Base-by-base conservation (phyloP, 805 yeast genomes). In the Teunomyces pallodes region DNA sequence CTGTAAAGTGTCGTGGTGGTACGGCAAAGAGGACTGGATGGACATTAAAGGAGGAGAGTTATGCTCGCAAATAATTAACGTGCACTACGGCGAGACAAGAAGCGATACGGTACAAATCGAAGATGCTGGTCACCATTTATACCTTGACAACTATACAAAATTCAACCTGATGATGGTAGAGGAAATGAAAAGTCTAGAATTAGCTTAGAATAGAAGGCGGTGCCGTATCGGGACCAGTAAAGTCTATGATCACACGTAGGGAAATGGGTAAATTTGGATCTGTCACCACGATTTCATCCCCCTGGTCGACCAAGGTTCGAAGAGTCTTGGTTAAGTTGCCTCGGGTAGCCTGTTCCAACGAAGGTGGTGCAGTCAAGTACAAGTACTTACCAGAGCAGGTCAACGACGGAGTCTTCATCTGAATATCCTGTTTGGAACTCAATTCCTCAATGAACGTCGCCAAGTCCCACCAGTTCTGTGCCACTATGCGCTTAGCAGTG, bases 21-120 rank as follows among this genome's bases (percentile, higher is more conserved):
- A 92, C 57, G 99, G 99, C 0, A 84, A 82, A 52, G 74, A 79
- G 39, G 85, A 81, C 56, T 81, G 84, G 84, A 81, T 81, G 84
- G 83, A 81, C 54, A 57, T 58, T 26, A 49, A 57, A 17, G 84
- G 84, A 2, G 85, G 85, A 0, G 54, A 64, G 35, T 39, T 63
- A 12, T 70, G 79, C 35, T 61, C 73, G 13, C 58, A 66, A 8
- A 62, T 65, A 9, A 60, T 80, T 32, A 65, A 62, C 38, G 46
- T 50, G 5, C 46, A 57, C 31, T 44, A 51, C 1, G 59, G 54
- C 14, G 26, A 46, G 0, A 12, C 33, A 1, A 38, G 57, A 47
- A 59, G 72, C 53, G 45, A 54, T 45, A 74, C 79, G 5, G 52
- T 64, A 24, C 67, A 70, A 41, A 70, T 87, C 13, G 74, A 75